Evolutionary conservation across 805 yeast species (phyloP).

Genomic region (Candida xyloterini): DNA sequence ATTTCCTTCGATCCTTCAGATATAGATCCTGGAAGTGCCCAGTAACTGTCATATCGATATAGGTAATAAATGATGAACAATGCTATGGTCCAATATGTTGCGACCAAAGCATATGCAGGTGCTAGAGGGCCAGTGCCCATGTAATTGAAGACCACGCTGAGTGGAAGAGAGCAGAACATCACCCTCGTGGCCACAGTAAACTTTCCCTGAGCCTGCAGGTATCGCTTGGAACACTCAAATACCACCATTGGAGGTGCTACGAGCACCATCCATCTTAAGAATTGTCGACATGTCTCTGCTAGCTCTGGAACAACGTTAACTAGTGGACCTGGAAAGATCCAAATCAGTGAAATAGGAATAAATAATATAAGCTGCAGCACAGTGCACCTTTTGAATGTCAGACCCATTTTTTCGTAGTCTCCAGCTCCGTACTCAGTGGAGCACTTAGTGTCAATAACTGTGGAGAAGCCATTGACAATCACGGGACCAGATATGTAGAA

Average conservation of each 20-base stretch:
- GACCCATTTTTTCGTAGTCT: slow-evolving; percentile 60
- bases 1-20: slow-evolving; percentile 40
- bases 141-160: slow-evolving; percentile 59
- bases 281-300: slow-evolving; percentile 49
- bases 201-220: slow-evolving; percentile 70
- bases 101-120: slow-evolving; percentile 67
- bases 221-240: slow-evolving; percentile 69
- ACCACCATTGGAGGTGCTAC: slow-evolving; percentile 69
- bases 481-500: slow-evolving; percentile 73
- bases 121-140: slow-evolving; percentile 40
- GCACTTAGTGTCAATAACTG: slow-evolving; percentile 72
- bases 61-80: slow-evolving; percentile 50
- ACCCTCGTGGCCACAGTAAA: slow-evolving; percentile 74
- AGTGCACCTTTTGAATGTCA: slow-evolving; percentile 63
- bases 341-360: slow-evolving; percentile 54
- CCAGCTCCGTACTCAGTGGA: slow-evolving; percentile 72
- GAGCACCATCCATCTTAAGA: slow-evolving; percentile 48
- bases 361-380: slow-evolving; percentile 45
- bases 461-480: slow-evolving; percentile 68
- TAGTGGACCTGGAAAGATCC: slow-evolving; percentile 51
- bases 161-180: slow-evolving; percentile 60
- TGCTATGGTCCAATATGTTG: slow-evolving; percentile 70
- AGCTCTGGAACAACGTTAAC: slow-evolving; percentile 42
- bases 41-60: slow-evolving; percentile 63
- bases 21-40: slow-evolving; percentile 40